Evolutionary conservation across 345 rosid species (phyloP), one percentile per base, ranked within the genome.

Genomic region (Barbarea vulgaris): DNA sequence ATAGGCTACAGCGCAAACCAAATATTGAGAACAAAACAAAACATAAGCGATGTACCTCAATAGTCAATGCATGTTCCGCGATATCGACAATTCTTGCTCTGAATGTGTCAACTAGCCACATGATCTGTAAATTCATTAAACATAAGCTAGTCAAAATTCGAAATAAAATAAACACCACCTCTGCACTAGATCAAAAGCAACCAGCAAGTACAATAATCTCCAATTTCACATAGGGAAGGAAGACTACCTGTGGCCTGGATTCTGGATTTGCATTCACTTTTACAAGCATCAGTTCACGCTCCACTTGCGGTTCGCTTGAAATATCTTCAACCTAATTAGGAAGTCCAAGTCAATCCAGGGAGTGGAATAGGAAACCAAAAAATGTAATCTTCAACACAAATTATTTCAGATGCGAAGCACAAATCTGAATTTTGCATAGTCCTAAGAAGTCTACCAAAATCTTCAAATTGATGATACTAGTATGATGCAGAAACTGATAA

Each of bases 91-190:
- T 81, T 72, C 75, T 89, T 15, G 90, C 97, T 82, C 99, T 82
- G 79, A 95, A 95, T 67, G 91, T 92, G 74, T 86, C 96, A 74
- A 87, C 93, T 66, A 95, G 78, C 97, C 93, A 87, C 97, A 87
- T 92, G 58, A 95, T 84, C 99, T 94, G 85, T 50, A 81, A 21
- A 81, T 73, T 66, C 69, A 64, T 65, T 12, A 18, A 14, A 60
- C 57, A 59, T 44, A 72, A 24, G 21, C 50, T 9, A 17, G 33
- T 77, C 11, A 62, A 59, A 59, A 47, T 51, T 52, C 13, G 34
- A 77, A 72, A 79, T 55, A 74, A 73, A 9, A 62, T n/a, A 67
- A 74, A 50, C 18, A 7, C 63, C 48, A 73, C 28, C 8, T 37
- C 31, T 22, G 18, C 44, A 17, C 22, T 66, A 31, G 25, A 50